Evolutionary conservation across 2,329 filamentous ascomycete species (phyloP), one percentile per base, ranked within the genome.

Genomic region (Diaporthe velutina): DNA sequence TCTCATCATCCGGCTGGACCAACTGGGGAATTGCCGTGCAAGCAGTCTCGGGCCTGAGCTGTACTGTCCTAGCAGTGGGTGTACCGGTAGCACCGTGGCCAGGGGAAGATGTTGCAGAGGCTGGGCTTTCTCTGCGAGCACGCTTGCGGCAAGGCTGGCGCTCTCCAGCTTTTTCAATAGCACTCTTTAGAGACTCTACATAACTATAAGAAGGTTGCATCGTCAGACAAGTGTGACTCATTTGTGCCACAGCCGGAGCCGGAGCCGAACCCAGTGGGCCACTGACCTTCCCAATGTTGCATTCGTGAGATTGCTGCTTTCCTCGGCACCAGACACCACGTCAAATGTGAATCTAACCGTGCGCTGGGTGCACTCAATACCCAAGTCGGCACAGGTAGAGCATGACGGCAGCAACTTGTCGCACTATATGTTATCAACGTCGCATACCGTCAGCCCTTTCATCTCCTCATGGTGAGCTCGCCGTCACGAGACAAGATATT

Each of bases 351-450:
- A 45, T 12, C 10, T 61, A 4, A 61, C n/a, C 7, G 38, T 45
- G 38, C 58, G 58, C 58, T 61, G 38, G 15, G 15, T 61, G 38
- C 58, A 61, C 58, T 61, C 58, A 4, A 61, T 45, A 22, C 38
- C 58, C 7, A 61, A 25, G n/a, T 13, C 10, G 4, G 58, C 38
- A 30, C 58, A 61, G 8, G 58, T 7, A 61, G 58, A 61, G 58
- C 58, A 61, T 45, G 58, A 61, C 13, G 58, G 58, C 15, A 61
- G 58, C 58, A 45, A 10, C 30, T 38, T 61, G 17, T 61, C 58
- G 25, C 58, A 61, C 58, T 61, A 61, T 30, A 45, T 7, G 7
- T 28, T 4, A 25, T 38, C 22, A 12, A 42, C 50, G n/a, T 28
- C 3, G n/a, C 15, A 54, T 12, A 54, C 50, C 2, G 50, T 54